Conservation (phyloP, 371 early-diverging fungal genomes). For the Mucor piriformis region DNA sequence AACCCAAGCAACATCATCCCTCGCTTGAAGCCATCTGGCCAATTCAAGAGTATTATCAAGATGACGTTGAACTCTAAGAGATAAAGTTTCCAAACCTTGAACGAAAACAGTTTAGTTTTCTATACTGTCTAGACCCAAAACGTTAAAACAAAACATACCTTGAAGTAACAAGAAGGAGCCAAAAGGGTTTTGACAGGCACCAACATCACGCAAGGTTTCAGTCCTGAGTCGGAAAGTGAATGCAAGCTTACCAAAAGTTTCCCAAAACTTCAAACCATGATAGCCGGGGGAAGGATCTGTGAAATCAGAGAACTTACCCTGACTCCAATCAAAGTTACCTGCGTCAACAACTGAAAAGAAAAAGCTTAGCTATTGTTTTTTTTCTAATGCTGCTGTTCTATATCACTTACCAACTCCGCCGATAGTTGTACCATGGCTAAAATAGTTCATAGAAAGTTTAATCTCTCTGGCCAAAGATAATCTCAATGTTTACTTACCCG, state of each 20-base stretch:
- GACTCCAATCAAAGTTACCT: slow-evolving; percentile 87
- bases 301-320: slow-evolving; percentile 85
- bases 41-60: slow-evolving; percentile 76
- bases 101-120: too few species aligned
- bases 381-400: neutral
- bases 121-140: too few species aligned
- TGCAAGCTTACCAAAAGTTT: slow-evolving; percentile 73
- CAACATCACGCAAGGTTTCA: slow-evolving; percentile 84
- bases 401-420: slow-evolving; percentile 73
- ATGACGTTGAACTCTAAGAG: slow-evolving; percentile 88
- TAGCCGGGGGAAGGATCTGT: slow-evolving; percentile 85
- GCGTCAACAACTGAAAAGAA: slow-evolving; percentile 62
- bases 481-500: neutral
- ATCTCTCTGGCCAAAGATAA: neutral
- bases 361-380: neutral
- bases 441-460: neutral
- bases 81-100: slow-evolving; percentile 79
- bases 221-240: slow-evolving; percentile 77
- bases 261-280: slow-evolving; percentile 87
- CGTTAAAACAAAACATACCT: slow-evolving; percentile 36
- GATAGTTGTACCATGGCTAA: slow-evolving; percentile 81
- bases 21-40: slow-evolving; percentile 76
- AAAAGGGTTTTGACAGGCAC: slow-evolving; percentile 81
- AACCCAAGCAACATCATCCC: slow-evolving; percentile 72
- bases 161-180: slow-evolving; percentile 83